Percentiles rank a stretch among this genome's conserved stretches.
These are phyloP conservation scores for Apiotrichum sp. DNA, from an alignment of 1,284 basidiomycete species.

Conservation along the genomic window DNA sequence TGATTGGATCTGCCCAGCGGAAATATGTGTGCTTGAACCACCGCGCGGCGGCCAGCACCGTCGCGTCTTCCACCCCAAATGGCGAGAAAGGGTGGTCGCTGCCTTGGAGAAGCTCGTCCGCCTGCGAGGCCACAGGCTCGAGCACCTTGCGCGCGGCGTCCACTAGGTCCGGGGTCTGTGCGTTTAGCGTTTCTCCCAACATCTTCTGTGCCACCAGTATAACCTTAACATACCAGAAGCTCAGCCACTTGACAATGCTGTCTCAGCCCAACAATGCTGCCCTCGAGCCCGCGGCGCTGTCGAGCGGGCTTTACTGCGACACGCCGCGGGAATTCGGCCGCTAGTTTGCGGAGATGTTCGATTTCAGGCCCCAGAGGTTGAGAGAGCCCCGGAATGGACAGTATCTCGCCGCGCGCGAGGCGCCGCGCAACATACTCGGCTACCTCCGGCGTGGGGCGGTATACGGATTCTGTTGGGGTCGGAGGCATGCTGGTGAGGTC, in stretches of 20 bases:
- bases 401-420: slow-evolving; percentile 1
- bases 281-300: neutral
- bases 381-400: neutral
- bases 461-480: no score
- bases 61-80: slow-evolving; percentile 29
- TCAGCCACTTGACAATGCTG: neutral
- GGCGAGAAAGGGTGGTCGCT: slow-evolving; percentile 23
- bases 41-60: slow-evolving; percentile 44
- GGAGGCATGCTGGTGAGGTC: no score
- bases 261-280: neutral
- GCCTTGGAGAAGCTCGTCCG: neutral
- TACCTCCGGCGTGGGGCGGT: neutral
- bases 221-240: neutral
- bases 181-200: no score
- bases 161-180: no score
- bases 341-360: neutral
- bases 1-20: slow-evolving; percentile 50
- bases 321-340: neutral
- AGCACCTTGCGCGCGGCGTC: neutral
- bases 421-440: slow-evolving; percentile 13
- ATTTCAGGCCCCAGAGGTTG: neutral
- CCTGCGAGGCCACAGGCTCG: neutral
- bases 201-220: no score
- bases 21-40: slow-evolving; percentile 51
- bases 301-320: neutral